These are phyloP conservation scores for Plenodomus tracheiphilus DNA, from an alignment of 2,329 filamentous ascomycete species.

Conservation along the genomic window DNA sequence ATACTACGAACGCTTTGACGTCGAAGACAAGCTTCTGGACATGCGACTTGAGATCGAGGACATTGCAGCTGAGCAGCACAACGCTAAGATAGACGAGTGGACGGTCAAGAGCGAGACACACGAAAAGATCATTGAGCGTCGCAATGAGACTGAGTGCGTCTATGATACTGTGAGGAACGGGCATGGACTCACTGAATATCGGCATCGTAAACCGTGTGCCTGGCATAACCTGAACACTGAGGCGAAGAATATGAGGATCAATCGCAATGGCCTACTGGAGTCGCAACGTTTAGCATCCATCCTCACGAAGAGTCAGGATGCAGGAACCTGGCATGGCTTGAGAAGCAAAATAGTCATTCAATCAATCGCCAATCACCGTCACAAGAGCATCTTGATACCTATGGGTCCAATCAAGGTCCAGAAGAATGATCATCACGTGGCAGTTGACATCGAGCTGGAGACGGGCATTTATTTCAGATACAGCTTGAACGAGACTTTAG, in stretches of 20 bases:
- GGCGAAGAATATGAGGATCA: slow-evolving; percentile 52
- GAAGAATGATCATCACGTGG: slow-evolving; percentile 46
- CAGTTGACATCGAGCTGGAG: slow-evolving; percentile 41
- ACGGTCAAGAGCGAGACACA: slow-evolving; percentile 24
- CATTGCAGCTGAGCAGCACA: slow-evolving; percentile 28
- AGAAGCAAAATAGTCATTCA: slow-evolving; percentile 61
- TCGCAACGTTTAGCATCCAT: slow-evolving; percentile 56
- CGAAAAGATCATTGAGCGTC: slow-evolving; percentile 21
- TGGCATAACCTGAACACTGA: slow-evolving; percentile 49
- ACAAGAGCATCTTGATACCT: slow-evolving; percentile 60
- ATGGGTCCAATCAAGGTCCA: slow-evolving; percentile 46
- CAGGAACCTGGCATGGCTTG: slow-evolving; percentile 64
- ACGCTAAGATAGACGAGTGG: slow-evolving; percentile 49
- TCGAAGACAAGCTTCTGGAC: slow-evolving; percentile 23
- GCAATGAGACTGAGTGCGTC: slow-evolving; percentile 33
- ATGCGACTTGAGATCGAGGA: slow-evolving; percentile 43
- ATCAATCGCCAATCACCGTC: slow-evolving; percentile 44
- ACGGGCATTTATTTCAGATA: slow-evolving; percentile 54
- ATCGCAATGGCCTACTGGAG: slow-evolving; percentile 46
- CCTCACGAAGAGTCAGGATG: slow-evolving; percentile 58
- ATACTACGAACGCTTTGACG: slow-evolving; percentile 48
- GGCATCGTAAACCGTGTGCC: slow-evolving; percentile 42
- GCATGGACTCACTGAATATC: slow-evolving; percentile 5
- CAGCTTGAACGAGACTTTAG: slow-evolving; percentile 58
- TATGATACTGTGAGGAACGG: slow-evolving; percentile 32